Evolutionary conservation across 2,329 filamentous ascomycete species (phyloP).

Genomic region (Pseudogymnoascus sp.): DNA sequence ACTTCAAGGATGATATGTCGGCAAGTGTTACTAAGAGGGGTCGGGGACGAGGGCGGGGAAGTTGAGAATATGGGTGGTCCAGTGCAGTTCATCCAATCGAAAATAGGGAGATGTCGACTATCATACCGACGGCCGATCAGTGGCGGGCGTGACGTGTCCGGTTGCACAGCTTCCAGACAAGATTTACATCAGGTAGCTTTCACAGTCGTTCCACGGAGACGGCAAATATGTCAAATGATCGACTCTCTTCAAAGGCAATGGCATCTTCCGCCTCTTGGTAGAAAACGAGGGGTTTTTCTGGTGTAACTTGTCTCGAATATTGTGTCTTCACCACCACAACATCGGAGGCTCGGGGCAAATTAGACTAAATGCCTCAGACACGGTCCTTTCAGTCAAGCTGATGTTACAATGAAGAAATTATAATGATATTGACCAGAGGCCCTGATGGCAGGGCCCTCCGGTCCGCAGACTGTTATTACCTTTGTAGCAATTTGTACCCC

Average conservation of each 20-base stretch:
- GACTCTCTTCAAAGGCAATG: not conserved
- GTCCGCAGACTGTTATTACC: constrained; percentile 7
- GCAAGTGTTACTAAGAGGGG: not conserved
- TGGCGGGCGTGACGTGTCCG: constrained; percentile 1
- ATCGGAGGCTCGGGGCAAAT: not conserved
- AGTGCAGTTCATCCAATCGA: not conserved
- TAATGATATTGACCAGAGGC: not conserved
- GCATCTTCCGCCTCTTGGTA: not conserved
- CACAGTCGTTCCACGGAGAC: not conserved
- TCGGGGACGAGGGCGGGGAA: not conserved
- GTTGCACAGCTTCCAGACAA: not conserved
- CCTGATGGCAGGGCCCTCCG: not conserved
- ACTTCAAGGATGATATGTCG: constrained; percentile 28
- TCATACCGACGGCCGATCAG: not conserved
- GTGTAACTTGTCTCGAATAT: not conserved
- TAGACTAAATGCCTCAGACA: not conserved
- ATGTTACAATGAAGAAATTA: not conserved
- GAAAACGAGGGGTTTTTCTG: not conserved
- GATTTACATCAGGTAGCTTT: not conserved
- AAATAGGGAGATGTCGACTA: not conserved
- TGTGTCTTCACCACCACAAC: not conserved
- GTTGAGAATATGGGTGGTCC: not conserved
- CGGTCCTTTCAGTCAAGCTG: not conserved
- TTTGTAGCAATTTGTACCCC: not conserved
- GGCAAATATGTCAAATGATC: not conserved